Conservation (phyloP, 108 stramenopile genomes). For the Tribonema minus region DNA sequence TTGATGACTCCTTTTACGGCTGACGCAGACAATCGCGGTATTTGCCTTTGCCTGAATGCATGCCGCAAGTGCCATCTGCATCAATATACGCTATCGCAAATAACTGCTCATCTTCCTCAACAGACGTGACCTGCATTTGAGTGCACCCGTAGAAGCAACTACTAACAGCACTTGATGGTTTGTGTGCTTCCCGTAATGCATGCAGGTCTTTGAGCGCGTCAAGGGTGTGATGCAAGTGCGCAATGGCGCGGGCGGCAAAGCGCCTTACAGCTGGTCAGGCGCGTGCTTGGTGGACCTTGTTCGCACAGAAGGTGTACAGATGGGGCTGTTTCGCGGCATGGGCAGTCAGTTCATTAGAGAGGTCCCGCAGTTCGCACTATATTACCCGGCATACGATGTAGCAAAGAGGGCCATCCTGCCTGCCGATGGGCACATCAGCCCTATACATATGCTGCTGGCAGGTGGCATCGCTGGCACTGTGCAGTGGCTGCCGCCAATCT, state of each 20-base stretch:
- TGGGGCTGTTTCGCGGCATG: slow-evolving; percentile 47
- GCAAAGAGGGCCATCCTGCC: not conserved
- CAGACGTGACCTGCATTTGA: too few relatives aligned
- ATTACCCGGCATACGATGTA: slow-evolving; percentile 28
- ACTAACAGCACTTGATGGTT: too few relatives aligned
- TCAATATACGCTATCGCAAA: too few relatives aligned
- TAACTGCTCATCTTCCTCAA: too few relatives aligned
- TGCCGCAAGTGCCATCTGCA: too few relatives aligned
- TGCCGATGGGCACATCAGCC: not conserved
- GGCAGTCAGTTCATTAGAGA: slow-evolving; percentile 45
- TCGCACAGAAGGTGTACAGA: slow-evolving; percentile 3
- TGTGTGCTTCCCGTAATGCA: too few relatives aligned
- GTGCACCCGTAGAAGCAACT: too few relatives aligned
- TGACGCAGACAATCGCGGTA: too few relatives aligned
- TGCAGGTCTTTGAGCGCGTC: slow-evolving; percentile 52
- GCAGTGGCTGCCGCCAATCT: slow-evolving; percentile 55
- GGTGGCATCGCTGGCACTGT: slow-evolving; percentile 51
- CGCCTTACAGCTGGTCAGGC: slow-evolving; percentile 50
- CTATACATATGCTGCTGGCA: slow-evolving; percentile 35
- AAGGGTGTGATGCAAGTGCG: slow-evolving; percentile 57
- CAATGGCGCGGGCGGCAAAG: slow-evolving; percentile 9
- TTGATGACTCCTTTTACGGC: too few relatives aligned
- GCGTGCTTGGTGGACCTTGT: slow-evolving; percentile 38
- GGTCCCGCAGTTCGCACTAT: slow-evolving; percentile 49
- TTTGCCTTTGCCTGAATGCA: too few relatives aligned